These are phyloP conservation scores for Hylodesmum podocarpum DNA, from an alignment of 306 rosid genomes.

Conservation along the genomic window DNA sequence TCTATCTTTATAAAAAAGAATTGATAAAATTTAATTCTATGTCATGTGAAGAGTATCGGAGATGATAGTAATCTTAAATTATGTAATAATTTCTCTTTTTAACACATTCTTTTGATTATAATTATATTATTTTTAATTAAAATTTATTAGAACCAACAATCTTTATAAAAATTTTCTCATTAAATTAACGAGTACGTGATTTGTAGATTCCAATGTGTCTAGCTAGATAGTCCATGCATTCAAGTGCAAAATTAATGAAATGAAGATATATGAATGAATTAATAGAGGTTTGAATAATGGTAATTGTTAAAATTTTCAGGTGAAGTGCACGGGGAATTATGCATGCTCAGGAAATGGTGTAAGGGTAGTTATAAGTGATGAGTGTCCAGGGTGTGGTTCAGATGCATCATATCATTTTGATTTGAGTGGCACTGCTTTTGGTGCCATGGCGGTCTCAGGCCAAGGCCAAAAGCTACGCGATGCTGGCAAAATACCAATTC, in stretches of 20 bases:
- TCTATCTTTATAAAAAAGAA: no score
- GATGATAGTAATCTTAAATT: no score
- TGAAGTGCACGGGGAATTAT: slow-evolving; percentile 53
- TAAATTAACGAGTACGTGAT: neutral
- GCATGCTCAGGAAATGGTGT: slow-evolving; percentile 65
- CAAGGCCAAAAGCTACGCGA: slow-evolving; percentile 42
- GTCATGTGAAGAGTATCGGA: no score
- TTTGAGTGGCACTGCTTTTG: slow-evolving; percentile 79
- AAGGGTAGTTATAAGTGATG: slow-evolving; percentile 66
- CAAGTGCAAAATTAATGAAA: no score
- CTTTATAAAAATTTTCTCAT: neutral
- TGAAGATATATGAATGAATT: no score
- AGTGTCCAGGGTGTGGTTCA: slow-evolving; percentile 59
- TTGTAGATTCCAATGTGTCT: no score
- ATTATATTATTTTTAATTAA: neutral
- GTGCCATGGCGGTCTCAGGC: slow-evolving; percentile 74
- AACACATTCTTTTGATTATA: neutral
- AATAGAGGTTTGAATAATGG: no score
- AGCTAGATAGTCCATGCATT: neutral
- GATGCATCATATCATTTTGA: slow-evolving; percentile 60
- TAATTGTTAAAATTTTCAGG: slow-evolving; percentile 42
- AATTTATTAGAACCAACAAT: neutral
- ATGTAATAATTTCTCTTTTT: neutral
- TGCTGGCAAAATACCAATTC: slow-evolving; percentile 54
- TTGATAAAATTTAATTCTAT: no score